A percentile compares a stretch with the other conserved stretches of the same genome.
Evolutionary conservation across 352 stramenopile species (phyloP).

Genomic region (Discostella stelligera): DNA sequence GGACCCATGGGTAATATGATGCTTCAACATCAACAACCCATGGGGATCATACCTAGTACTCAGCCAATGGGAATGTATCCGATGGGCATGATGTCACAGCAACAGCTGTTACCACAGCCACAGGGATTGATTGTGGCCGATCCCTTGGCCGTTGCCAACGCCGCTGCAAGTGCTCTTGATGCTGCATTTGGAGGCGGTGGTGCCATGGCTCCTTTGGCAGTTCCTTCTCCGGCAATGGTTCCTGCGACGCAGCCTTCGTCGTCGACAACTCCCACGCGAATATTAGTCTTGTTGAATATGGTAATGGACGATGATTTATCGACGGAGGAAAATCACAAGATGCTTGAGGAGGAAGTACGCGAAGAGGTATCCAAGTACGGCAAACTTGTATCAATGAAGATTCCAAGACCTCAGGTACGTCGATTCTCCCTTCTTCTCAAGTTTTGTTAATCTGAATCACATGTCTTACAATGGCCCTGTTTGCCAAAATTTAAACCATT

Average conservation of each 20-base stretch:
- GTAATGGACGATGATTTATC: conserved; percentile 93
- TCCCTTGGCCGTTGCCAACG: conserved; percentile 43
- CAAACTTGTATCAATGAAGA: conserved; percentile 83
- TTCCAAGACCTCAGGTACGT: conserved; percentile 83
- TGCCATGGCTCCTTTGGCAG: not conserved
- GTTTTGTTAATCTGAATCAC: not conserved
- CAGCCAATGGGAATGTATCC: conserved; percentile 14
- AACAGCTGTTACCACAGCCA: conserved; percentile 13
- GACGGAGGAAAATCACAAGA: conserved; percentile 92
- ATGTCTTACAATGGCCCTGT: not conserved
- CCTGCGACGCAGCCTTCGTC: not conserved
- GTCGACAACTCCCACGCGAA: conserved; percentile 20
- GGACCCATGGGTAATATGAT: conserved; percentile 30
- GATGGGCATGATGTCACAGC: conserved; percentile 16
- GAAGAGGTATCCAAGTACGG: conserved; percentile 91
- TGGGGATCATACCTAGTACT: conserved; percentile 5
- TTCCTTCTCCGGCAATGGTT: not conserved
- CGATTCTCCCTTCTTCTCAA: conserved; percentile 21
- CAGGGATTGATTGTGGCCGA: conserved; percentile 22
- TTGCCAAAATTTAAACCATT: conserved; percentile 7
- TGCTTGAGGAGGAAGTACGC: conserved; percentile 95
- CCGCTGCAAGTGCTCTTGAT: conserved; percentile 40
- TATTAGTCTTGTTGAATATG: conserved; percentile 96
- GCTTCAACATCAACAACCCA: conserved; percentile 41
- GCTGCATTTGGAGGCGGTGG: conserved; percentile 20